A percentile compares a stretch with the other conserved stretches of the same genome.
Conservation (phyloP, 495 filamentous ascomycete genomes). For the Hypoxylon perforatum region DNA sequence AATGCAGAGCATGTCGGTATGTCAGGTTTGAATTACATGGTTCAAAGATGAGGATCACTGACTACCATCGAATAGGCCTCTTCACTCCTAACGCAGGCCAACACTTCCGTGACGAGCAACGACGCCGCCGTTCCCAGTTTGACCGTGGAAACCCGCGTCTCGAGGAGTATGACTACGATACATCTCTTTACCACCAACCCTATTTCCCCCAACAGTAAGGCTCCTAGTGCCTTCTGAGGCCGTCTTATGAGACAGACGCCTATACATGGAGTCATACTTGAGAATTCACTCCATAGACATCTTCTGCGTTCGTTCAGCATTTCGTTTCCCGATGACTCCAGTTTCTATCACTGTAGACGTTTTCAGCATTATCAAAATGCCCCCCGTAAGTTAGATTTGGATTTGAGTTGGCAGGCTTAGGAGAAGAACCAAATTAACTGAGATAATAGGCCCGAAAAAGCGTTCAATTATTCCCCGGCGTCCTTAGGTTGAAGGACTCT, state of each 20-base stretch:
- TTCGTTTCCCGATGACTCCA: not conserved
- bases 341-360: not conserved
- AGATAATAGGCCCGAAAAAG: not conserved
- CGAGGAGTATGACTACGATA: conserved; percentile 67
- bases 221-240: not conserved
- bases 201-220: conserved; percentile 44
- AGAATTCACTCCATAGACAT: not conserved
- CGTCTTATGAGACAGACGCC: not conserved
- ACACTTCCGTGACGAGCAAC: conserved; percentile 78
- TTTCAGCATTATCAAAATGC: not conserved
- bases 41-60: conserved; percentile 10
- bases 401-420: not conserved
- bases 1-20: conserved; percentile 87
- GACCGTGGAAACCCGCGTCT: conserved; percentile 75
- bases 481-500: not conserved
- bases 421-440: not conserved
- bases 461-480: not conserved
- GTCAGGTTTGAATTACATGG: conserved; percentile 40
- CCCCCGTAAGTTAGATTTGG: too few species aligned
- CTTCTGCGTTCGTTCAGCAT: not conserved
- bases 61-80: conserved; percentile 60
- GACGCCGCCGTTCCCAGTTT: conserved; percentile 79
- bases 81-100: conserved; percentile 79
- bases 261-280: too few species aligned
- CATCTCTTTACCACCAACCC: conserved; percentile 46